Conservation (phyloP, 257 asterid genomes). For the Solanum etuberosum region DNA sequence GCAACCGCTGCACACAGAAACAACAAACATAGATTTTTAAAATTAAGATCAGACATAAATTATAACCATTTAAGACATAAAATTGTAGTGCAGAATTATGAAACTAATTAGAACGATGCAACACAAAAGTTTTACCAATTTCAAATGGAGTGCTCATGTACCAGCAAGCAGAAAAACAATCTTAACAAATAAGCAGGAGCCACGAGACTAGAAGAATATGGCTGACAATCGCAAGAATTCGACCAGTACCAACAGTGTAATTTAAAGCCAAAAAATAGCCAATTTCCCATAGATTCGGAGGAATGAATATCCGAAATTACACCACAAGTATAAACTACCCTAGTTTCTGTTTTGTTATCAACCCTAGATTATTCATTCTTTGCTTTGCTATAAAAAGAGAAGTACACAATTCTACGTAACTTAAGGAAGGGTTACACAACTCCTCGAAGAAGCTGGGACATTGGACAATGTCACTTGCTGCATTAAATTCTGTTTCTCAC, state of each 20-base stretch:
- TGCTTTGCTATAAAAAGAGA: neutral
- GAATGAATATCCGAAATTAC: neutral
- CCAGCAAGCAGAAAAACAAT: neutral
- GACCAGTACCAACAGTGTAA: neutral
- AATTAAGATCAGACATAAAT: neutral
- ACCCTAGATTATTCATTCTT: neutral
- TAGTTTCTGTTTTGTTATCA: neutral
- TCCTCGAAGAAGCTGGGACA: neutral
- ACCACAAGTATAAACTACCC: neutral
- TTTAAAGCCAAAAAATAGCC: neutral
- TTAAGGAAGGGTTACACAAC: neutral
- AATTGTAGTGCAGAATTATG: neutral
- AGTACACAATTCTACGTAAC: neutral
- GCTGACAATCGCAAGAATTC: neutral
- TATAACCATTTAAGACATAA: neutral
- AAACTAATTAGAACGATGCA: neutral
- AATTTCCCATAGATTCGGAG: neutral
- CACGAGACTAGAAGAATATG: neutral
- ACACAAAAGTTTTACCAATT: neutral
- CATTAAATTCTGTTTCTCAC: neutral
- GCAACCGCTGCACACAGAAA: conserved; percentile 4
- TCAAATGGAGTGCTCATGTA: neutral
- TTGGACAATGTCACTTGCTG: neutral
- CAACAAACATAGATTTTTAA: neutral
- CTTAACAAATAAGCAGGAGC: neutral